Percentiles rank a stretch among this genome's conserved stretches.
Evolutionary conservation across 805 yeast genomes (phyloP).

Genomic region (Yarrowia phangngaensis): DNA sequence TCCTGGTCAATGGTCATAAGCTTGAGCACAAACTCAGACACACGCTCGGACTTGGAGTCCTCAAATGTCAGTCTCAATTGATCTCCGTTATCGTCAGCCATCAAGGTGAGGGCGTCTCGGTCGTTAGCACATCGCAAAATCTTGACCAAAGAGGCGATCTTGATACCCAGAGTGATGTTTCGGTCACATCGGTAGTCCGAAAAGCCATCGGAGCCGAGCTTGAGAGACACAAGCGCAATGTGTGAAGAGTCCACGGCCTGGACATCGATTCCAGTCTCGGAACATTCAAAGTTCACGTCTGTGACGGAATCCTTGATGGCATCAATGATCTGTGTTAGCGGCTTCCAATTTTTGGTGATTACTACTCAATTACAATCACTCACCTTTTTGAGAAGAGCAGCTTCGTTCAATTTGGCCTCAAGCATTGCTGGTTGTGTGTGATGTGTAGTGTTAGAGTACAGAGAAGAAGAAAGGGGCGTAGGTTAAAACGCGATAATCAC

Average conservation of each 20-base stretch:
- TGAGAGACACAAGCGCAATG: slow-evolving; percentile 82
- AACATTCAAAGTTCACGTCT: slow-evolving; percentile 93
- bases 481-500: slow-evolving; percentile 22
- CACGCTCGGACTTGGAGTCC: slow-evolving; percentile 84
- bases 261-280: slow-evolving; percentile 89
- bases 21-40: slow-evolving; percentile 85
- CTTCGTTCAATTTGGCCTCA: slow-evolving; percentile 95
- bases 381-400: slow-evolving; percentile 79
- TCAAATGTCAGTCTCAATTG: slow-evolving; percentile 77
- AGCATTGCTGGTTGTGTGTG: slow-evolving; percentile 53
- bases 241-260: slow-evolving; percentile 98
- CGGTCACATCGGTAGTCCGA: slow-evolving; percentile 93
- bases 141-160: slow-evolving; percentile 80
- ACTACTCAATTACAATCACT: slow-evolving; percentile 28
- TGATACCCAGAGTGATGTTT: slow-evolving; percentile 86
- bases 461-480: neutral
- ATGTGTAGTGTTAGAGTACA: neutral
- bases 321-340: slow-evolving; percentile 59
- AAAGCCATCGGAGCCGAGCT: slow-evolving; percentile 85
- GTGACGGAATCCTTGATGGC: slow-evolving; percentile 92
- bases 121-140: slow-evolving; percentile 88
- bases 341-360: neutral
- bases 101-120: slow-evolving; percentile 78
- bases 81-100: slow-evolving; percentile 88
- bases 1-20: slow-evolving; percentile 97